Base-by-base conservation (phyloP, 306 rosid genomes). In the Pterocarpus macrocarpus region DNA sequence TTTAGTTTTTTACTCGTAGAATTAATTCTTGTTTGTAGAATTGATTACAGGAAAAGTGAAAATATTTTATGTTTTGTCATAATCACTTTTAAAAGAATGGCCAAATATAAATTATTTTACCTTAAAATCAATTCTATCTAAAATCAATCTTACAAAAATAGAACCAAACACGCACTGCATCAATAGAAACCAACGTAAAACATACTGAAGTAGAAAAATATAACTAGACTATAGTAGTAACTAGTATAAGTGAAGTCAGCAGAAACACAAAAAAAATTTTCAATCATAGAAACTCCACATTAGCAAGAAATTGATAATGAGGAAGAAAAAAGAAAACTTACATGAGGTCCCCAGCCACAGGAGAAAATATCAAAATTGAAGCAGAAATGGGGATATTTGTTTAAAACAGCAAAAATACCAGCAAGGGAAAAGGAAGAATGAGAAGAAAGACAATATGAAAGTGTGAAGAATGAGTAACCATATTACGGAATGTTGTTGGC, bases 211-310 rank as follows among this genome's bases (percentile, higher is more conserved):
- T 43, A 50, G 32, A 49, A 44, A 50, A 50, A 71, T 34, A 71
- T 15, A 70, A 39, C 34, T 66, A 49, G 44, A 69, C 39, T 2
- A 68, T 44, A 12, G 32, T 47, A 69, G 28, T 69, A 69, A 68
- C 53, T n/a, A 66, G 4, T 7, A 43, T 50, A 49, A 14, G 10
- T 2, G 7, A 36, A 55, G 65, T 38, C 41, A 32, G 44, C 33
- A 75, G 14, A 57, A 12, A 50, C 45, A 50, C 8, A 73, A 53
- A 4, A 53, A 53, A 77, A 36, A 17, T 52, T 0, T 65, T 52
- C 17, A 45, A 47, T 16, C 61, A 47, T 5, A 14, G 47, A 61
- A 45, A 61, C 33, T 47, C 43, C 7, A 39, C 2, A 9, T 41
- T 4, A 41, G 10, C 47, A 68, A 17, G 10, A 50, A 68, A 41